A percentile compares a stretch with the other conserved stretches of the same genome.
Conservation (phyloP, 2,329 filamentous ascomycete species). For the Rhytidhysteron rufulum region DNA sequence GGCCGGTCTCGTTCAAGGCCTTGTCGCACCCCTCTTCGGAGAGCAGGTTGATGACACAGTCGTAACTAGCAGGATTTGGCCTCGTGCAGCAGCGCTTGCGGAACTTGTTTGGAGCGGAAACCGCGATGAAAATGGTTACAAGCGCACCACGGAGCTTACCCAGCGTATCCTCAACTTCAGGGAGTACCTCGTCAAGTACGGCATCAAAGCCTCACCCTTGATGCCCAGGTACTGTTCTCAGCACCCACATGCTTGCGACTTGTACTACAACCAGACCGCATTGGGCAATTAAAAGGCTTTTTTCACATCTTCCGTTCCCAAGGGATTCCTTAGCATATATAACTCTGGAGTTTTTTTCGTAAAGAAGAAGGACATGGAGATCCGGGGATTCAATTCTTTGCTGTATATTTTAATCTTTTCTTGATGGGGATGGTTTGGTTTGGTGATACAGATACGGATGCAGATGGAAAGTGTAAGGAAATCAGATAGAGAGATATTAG, state of each 20-base stretch:
- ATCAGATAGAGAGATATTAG: too few species aligned
- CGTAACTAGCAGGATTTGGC: slow-evolving; percentile 52
- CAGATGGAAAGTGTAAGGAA: too few species aligned
- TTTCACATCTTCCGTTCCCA: too few species aligned
- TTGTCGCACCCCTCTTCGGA: slow-evolving; percentile 50
- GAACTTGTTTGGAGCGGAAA: slow-evolving; percentile 57
- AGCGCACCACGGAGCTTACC: slow-evolving; percentile 51
- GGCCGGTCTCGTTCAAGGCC: slow-evolving; percentile 50
- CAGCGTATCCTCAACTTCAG: slow-evolving; percentile 58
- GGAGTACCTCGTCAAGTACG: slow-evolving; percentile 56
- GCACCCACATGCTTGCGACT: slow-evolving; percentile 56
- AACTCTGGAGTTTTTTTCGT: too few species aligned
- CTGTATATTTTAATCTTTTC: too few species aligned
- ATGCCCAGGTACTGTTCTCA: slow-evolving; percentile 57
- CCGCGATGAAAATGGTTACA: slow-evolving; percentile 45
- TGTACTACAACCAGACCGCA: slow-evolving; percentile 50
- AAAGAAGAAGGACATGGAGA: too few species aligned
- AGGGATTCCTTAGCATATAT: too few species aligned
- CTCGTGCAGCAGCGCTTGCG: slow-evolving; percentile 53
- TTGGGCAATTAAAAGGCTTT: slow-evolving; percentile 4
- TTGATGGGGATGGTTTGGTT: too few species aligned
- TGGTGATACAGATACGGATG: too few species aligned
- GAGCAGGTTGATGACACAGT: slow-evolving; percentile 54
- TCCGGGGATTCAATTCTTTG: too few species aligned
- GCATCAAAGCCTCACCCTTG: slow-evolving; percentile 48